A percentile compares a stretch with the other conserved stretches of the same genome.
phyloP scores from a whole-genome alignment of 345 rosid species.

The Eucalyptus microcorys region DNA sequence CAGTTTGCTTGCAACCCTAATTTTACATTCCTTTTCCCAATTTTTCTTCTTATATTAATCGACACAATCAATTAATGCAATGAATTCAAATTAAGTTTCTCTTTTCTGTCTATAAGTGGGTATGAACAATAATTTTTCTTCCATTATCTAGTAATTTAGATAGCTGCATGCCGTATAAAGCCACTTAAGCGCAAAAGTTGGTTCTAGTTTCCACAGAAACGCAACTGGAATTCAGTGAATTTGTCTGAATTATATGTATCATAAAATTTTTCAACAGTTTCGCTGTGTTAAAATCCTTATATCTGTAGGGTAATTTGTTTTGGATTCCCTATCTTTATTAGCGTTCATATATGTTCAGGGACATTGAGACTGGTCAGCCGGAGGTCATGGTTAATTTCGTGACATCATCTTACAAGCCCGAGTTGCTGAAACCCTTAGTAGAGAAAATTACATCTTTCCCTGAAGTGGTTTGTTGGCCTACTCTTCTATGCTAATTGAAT shows the following conservation, averaged over 20 bases:
- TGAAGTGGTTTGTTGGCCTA: conserved; percentile 60
- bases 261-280: neutral
- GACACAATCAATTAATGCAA: neutral
- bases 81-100: neutral
- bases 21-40: neutral
- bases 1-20: neutral
- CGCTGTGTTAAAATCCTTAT: neutral
- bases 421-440: conserved; percentile 73
- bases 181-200: neutral
- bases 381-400: conserved; percentile 95
- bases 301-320: neutral
- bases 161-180: neutral
- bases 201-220: neutral
- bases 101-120: neutral
- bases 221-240: neutral
- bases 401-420: conserved; percentile 76
- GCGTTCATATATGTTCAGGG: conserved; percentile 29
- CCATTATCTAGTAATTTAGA: neutral
- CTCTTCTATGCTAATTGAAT: neutral
- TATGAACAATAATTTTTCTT: neutral
- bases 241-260: neutral
- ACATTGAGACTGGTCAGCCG: conserved; percentile 41
- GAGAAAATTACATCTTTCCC: conserved; percentile 64
- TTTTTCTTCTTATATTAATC: neutral
- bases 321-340: neutral